Conservation (phyloP, 495 filamentous ascomycete genomes). For the Glutinoglossum americanum region DNA sequence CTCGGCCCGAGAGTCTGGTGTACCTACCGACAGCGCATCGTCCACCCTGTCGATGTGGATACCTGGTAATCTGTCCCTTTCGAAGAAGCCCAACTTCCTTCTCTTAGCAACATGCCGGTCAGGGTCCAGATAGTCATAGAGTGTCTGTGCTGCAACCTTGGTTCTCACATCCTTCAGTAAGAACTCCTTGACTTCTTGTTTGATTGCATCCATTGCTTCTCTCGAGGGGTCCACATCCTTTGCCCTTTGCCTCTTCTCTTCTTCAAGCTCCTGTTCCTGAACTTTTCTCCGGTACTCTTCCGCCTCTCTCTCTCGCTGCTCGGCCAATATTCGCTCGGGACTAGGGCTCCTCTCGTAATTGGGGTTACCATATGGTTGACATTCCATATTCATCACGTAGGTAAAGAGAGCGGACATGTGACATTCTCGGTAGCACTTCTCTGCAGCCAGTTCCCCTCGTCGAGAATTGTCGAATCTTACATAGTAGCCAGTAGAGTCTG, state of each 20-base stretch:
- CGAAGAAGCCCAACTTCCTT: constrained; percentile 45
- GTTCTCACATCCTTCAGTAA: constrained; percentile 69
- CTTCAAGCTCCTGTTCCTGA: constrained; percentile 55
- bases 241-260: constrained; percentile 68
- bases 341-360: constrained; percentile 41
- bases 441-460: constrained; percentile 55
- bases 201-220: constrained; percentile 55
- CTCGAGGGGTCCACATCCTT: constrained; percentile 67
- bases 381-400: constrained; percentile 83
- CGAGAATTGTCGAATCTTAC: constrained; percentile 62
- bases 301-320: constrained; percentile 33
- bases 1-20: constrained; percentile 45
- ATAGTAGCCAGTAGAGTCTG: constrained; percentile 74
- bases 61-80: constrained; percentile 28
- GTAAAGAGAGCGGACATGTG: constrained; percentile 68
- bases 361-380: constrained; percentile 46
- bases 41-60: constrained; percentile 27
- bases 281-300: constrained; percentile 38
- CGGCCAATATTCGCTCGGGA: constrained; percentile 26
- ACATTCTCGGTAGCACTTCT: constrained; percentile 48
- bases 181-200: constrained; percentile 63
- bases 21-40: constrained; percentile 35
- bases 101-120: constrained; percentile 53
- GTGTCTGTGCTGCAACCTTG: constrained; percentile 56
- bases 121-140: constrained; percentile 73